phyloP scores from a whole-genome alignment of 352 stramenopile species.

The Phytophthora constricta region DNA sequence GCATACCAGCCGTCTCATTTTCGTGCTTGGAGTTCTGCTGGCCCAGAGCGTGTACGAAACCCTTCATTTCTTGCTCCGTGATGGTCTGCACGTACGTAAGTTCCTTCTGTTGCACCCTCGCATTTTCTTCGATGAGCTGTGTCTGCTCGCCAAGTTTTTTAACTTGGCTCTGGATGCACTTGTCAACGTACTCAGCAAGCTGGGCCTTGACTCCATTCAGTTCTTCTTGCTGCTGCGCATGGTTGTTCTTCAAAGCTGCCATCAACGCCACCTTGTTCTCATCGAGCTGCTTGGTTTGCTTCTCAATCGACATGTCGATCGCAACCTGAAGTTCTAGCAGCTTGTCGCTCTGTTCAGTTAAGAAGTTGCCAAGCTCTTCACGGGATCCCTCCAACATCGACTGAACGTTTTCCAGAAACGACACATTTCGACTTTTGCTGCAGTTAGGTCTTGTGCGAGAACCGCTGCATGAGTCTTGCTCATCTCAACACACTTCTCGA shows the following conservation, averaged over 20 bases:
- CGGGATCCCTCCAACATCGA: conserved; percentile 38
- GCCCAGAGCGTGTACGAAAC: conserved; percentile 40
- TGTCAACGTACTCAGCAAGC: conserved; percentile 52
- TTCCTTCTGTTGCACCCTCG: conserved; percentile 43
- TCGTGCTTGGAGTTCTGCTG: conserved; percentile 43
- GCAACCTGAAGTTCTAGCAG: conserved; percentile 51
- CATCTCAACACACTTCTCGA: conserved; percentile 43
- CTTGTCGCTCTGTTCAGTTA: conserved; percentile 53
- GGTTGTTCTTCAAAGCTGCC: conserved; percentile 38
- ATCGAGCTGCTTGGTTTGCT: conserved; percentile 49
- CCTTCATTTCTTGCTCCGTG: conserved; percentile 47
- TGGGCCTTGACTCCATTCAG: conserved; percentile 54
- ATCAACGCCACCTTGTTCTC: conserved; percentile 43
- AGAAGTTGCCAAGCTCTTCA: conserved; percentile 42
- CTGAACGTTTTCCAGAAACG: conserved; percentile 44
- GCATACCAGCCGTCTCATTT: conserved; percentile 29
- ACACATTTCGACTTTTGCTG: conserved; percentile 35
- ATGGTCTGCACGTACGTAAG: conserved; percentile 41
- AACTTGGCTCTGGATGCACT: conserved; percentile 45
- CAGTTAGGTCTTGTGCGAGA: conserved; percentile 37
- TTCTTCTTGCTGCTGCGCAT: conserved; percentile 48
- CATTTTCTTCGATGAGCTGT: conserved; percentile 45
- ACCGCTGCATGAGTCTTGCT: conserved; percentile 38
- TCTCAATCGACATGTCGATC: conserved; percentile 55
- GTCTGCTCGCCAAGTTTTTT: conserved; percentile 57